Percentiles rank a stretch among this genome's conserved stretches.
These are phyloP conservation scores for Plantago lanceolata DNA, from an alignment of 305 asterid genomes.

Conservation along the genomic window DNA sequence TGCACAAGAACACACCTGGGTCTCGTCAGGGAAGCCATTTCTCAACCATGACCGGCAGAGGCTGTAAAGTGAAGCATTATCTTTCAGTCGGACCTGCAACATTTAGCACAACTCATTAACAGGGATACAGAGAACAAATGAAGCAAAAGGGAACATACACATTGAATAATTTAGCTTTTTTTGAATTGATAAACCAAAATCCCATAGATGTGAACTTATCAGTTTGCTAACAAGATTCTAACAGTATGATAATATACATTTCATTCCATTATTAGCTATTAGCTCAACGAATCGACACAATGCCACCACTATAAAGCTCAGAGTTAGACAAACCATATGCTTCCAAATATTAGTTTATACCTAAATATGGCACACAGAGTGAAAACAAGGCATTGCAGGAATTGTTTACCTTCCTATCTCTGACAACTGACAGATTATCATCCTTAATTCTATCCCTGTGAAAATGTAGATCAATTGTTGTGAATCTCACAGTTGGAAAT, in stretches of 20 bases:
- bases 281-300: constrained; percentile 2
- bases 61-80: constrained; percentile 62
- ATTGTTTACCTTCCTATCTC: constrained; percentile 68
- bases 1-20: constrained; percentile 50
- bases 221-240: constrained; percentile 11
- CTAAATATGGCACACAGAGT: neutral
- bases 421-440: constrained; percentile 42
- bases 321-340: neutral
- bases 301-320: constrained; percentile 3
- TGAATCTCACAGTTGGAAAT: constrained; percentile 13
- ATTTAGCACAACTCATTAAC: constrained; percentile 18
- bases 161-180: neutral
- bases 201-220: neutral
- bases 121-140: neutral
- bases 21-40: constrained; percentile 69
- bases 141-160: neutral
- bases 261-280: constrained; percentile 1
- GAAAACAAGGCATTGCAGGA: neutral
- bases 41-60: constrained; percentile 87
- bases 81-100: constrained; percentile 61
- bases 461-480: constrained; percentile 17
- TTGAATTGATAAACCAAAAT: neutral
- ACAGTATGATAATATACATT: constrained; percentile 7
- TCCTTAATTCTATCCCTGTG: constrained; percentile 56
- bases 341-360: neutral